phyloP scores from a whole-genome alignment of 1,284 basidiomycete species.

The Apiotrichum gracile region DNA sequence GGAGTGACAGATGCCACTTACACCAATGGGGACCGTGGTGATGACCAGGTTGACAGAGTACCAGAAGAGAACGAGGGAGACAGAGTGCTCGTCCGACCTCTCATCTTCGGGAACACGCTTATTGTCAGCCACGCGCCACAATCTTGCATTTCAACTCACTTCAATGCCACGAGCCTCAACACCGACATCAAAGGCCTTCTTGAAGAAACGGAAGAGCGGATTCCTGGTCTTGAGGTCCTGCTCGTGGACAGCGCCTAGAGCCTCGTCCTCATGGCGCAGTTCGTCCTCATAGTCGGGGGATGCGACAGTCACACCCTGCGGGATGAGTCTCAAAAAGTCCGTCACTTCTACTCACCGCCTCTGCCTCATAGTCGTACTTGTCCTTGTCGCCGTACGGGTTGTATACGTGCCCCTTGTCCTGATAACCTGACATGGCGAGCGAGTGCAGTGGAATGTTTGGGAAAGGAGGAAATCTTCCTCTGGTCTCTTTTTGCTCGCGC shows the following conservation, averaged over 20 bases:
- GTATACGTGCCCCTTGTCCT: too few species aligned
- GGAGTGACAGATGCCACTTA: constrained; percentile 4
- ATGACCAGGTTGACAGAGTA: constrained; percentile 46
- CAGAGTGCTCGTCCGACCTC: constrained; percentile 17
- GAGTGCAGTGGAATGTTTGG: too few species aligned
- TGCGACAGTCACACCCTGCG: too few species aligned
- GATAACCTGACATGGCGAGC: too few species aligned
- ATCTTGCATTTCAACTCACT: neutral
- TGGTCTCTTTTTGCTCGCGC: too few species aligned
- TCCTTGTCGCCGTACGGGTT: too few species aligned
- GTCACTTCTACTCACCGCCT: too few species aligned
- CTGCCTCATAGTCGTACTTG: too few species aligned
- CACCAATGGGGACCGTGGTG: constrained; percentile 56
- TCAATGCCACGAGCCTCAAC: constrained; percentile 35
- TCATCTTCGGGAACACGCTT: constrained; percentile 28
- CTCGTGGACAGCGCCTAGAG: neutral
- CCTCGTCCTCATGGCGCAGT: neutral
- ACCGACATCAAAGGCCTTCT: constrained; percentile 21
- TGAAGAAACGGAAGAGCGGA: constrained; percentile 19
- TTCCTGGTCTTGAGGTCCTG: neutral
- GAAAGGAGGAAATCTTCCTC: too few species aligned
- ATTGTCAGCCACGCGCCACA: too few species aligned
- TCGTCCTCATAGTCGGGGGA: neutral
- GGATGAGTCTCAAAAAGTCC: too few species aligned
- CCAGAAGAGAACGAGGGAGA: constrained; percentile 30